Evolutionary conservation across 1,139 yeast genomes (phyloP), one percentile per base, ranked within the genome.

Genomic region (Ashbya aceris): DNA sequence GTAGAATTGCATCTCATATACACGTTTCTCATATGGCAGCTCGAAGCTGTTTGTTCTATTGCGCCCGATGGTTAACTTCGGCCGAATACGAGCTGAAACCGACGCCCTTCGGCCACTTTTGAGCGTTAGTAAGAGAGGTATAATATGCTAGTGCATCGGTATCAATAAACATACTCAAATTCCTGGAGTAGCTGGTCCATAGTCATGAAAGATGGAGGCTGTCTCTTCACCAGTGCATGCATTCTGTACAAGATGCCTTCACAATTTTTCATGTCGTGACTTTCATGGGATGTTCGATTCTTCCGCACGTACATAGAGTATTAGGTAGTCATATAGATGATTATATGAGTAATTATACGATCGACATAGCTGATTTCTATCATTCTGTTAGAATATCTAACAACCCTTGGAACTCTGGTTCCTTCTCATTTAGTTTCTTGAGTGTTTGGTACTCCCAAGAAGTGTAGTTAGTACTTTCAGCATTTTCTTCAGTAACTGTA

Each of bases 1-100:
- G 45, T 79, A 85, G 62, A 78, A 89, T 61, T 89, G 97, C 34
- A 73, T 71, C 28, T 71, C 73, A 56, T 83, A 86, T 12, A 71
- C 68, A 36, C 93, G 65, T 3, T 65, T 63, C 11, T 47, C 55
- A 44, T 53, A 51, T 8, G 51, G 50, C 20, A 65, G 44, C 2
- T 41, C 38, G 40, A 51, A 66, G 1, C 54, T 54, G 27, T 64
- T 56, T 5, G 41, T 33, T 11, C 41, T 40, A 2, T 43, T 45
- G 20, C 40, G 40, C n/a, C 44, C 45, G 26, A 53, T 53, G 6
- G 40, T 40, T 13, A 54, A 38, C 11, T 34, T 41, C 8, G 36
- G 33, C 42, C 59, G 40, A 17, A 26, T 30, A 13, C 31, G 43
- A 3, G 23, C 31, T 13, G 30, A 32, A 10, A 28, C 30, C 7